These are phyloP conservation scores for Hypoxylon sp. DNA, from an alignment of 2,329 filamentous ascomycete genomes.

Conservation along the genomic window DNA sequence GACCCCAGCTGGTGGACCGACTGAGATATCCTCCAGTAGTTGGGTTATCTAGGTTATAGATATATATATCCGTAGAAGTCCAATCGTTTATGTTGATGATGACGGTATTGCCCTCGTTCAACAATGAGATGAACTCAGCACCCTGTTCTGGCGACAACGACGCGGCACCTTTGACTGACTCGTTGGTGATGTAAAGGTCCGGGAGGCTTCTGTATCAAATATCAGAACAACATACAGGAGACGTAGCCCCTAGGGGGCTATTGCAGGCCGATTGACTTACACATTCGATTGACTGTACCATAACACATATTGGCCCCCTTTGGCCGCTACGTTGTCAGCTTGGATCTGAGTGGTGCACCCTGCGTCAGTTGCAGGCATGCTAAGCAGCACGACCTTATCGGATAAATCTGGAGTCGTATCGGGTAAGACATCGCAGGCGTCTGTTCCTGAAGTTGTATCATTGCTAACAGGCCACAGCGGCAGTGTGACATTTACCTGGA, in stretches of 20 bases:
- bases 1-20: slow-evolving; percentile 54
- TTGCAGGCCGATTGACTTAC: too few relatives aligned
- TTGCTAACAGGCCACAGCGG: slow-evolving; percentile 45
- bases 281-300: slow-evolving; percentile 52
- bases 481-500: slow-evolving; percentile 25
- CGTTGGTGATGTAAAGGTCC: not conserved
- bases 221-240: too few relatives aligned
- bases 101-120: slow-evolving; percentile 37
- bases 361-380: slow-evolving; percentile 46
- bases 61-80: slow-evolving; percentile 15
- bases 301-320: slow-evolving; percentile 53
- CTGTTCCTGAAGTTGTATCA: slow-evolving; percentile 40
- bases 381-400: slow-evolving; percentile 52
- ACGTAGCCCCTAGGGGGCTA: too few relatives aligned
- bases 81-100: slow-evolving; percentile 35
- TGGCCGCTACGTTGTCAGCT: slow-evolving; percentile 51
- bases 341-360: slow-evolving; percentile 50
- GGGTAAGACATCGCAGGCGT: slow-evolving; percentile 52
- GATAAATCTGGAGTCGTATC: slow-evolving; percentile 52
- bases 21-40: slow-evolving; percentile 50
- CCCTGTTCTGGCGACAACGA: slow-evolving; percentile 36
- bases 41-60: slow-evolving; percentile 31
- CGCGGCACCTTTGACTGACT: slow-evolving; percentile 26
- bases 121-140: slow-evolving; percentile 35
- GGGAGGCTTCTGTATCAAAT: slow-evolving; percentile 10